Conservation (phyloP, 495 filamentous ascomycete species). For the Coniosporium apollinis region DNA sequence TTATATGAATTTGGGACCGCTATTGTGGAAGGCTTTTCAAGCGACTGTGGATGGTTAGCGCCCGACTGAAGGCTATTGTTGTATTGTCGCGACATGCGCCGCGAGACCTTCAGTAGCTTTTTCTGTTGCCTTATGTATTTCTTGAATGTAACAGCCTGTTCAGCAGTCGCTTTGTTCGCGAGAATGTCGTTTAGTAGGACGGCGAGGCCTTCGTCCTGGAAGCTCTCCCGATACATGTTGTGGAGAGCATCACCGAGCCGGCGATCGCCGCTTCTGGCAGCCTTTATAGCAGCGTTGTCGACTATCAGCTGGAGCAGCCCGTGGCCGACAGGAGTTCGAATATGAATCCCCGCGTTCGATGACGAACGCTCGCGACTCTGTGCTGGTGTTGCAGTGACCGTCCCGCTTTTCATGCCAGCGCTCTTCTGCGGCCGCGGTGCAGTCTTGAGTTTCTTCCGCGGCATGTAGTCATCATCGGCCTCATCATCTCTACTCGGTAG, state of each 20-base stretch:
- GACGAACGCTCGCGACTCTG: not conserved
- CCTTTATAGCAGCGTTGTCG: conserved; percentile 12
- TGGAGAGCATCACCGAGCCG: conserved; percentile 15
- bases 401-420: no score
- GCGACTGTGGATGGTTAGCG: no score
- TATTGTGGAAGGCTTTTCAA: no score
- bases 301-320: conserved; percentile 8
- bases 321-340: conserved; percentile 3
- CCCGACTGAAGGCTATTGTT: no score
- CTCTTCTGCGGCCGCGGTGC: not conserved
- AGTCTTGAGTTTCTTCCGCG: conserved; percentile 10
- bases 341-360: not conserved
- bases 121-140: conserved; percentile 14
- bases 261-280: conserved; percentile 8
- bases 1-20: no score
- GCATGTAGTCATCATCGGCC: conserved; percentile 20
- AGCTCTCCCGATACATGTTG: conserved; percentile 11
- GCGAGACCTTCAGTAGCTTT: conserved; percentile 5
- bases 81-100: not conserved
- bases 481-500: conserved; percentile 16
- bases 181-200: conserved; percentile 15
- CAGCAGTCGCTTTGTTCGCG: conserved; percentile 10
- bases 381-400: not conserved
- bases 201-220: conserved; percentile 7
- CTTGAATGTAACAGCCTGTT: conserved; percentile 12